Evolutionary conservation across 805 yeast genomes (phyloP), one percentile per base, ranked within the genome.

Genomic region (Sugiyamaella marilandica): DNA sequence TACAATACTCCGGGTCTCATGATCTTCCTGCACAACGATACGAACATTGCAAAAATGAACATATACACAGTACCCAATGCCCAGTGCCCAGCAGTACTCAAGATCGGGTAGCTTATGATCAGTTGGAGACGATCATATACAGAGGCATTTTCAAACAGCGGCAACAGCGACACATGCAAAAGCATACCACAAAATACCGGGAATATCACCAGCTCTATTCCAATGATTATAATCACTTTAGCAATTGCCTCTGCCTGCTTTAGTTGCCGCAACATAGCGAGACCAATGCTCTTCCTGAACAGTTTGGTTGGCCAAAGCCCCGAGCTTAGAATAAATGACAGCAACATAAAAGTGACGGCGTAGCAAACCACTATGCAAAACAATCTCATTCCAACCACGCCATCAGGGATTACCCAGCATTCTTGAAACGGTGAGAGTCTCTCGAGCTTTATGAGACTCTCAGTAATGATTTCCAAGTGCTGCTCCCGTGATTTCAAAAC

Each of bases 1-100:
- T 82, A 94, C 45, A 94, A 73, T 8, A 88, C 96, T 10, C 99
- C 99, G 0, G 86, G 84, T 52, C 99, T 78, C 54, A 92, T 75
- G 37, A 89, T 82, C 44, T 78, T 72, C 56, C 99, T 76, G 18
- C 84, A 77, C 90, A 90, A 84, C 16, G 95, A 87, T 31, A 92
- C 90, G 69, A 82, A 92, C 47, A 85, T 71, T 0, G 97, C 96
- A 71, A 94, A 83, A 61, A 81, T 74, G 57, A 84, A 83, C 98
- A 94, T 91, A 72, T 89, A 94, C 10, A 76, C 58, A 0, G 96
- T 89, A 5, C 99, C 98, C 50, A 76, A 59, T 4, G 72, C 68
- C 96, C 95, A 91, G 52, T 79, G 77, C 0, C 67, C 45, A 16
- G 67, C 55, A 4, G 61, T 37, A 35, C 62, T 52, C n/a, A 56